A percentile compares a stretch with the other conserved stretches of the same genome.
Conservation (phyloP, 1,284 basidiomycete species). For the Athelia sp. region DNA sequence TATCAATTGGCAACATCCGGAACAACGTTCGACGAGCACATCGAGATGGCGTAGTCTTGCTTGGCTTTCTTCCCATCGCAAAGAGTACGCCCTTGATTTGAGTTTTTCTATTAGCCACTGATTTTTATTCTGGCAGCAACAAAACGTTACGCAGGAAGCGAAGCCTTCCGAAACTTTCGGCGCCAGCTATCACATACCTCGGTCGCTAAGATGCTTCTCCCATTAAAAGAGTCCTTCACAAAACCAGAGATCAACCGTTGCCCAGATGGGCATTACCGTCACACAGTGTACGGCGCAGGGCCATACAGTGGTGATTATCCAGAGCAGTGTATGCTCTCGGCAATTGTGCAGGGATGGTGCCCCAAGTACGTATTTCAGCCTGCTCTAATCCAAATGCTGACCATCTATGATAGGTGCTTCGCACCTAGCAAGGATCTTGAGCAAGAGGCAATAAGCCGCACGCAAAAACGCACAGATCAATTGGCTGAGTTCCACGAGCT, state of each 20-base stretch:
- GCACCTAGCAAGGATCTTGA: constrained; percentile 5
- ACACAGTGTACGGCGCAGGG: constrained; percentile 22
- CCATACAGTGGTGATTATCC: constrained; percentile 33
- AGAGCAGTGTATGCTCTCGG: constrained; percentile 24
- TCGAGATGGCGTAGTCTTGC: constrained; percentile 16
- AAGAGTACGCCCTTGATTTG: constrained; percentile 19
- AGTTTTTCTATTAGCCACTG: background rate
- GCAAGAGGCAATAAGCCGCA: background rate
- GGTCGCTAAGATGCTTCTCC: constrained; percentile 15
- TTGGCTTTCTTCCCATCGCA: constrained; percentile 28
- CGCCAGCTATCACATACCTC: constrained; percentile 24
- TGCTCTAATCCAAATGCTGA: background rate
- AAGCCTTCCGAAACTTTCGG: constrained; percentile 19
- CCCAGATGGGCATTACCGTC: constrained; percentile 25
- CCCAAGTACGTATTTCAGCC: constrained; percentile 18
- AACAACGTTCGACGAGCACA: constrained; percentile 21
- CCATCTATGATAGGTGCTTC: constrained; percentile 4
- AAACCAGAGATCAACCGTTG: constrained; percentile 18
- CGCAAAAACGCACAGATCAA: too few relatives aligned
- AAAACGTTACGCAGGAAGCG: constrained; percentile 7
- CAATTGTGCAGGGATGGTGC: constrained; percentile 28
- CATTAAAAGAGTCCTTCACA: constrained; percentile 19
- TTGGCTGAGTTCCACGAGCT: too few relatives aligned
- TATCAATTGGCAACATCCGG: constrained; percentile 18
- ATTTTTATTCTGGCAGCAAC: constrained; percentile 3